These are phyloP conservation scores for Achlya hypogyna DNA, from an alignment of 352 stramenopile species.

Conservation along the genomic window DNA sequence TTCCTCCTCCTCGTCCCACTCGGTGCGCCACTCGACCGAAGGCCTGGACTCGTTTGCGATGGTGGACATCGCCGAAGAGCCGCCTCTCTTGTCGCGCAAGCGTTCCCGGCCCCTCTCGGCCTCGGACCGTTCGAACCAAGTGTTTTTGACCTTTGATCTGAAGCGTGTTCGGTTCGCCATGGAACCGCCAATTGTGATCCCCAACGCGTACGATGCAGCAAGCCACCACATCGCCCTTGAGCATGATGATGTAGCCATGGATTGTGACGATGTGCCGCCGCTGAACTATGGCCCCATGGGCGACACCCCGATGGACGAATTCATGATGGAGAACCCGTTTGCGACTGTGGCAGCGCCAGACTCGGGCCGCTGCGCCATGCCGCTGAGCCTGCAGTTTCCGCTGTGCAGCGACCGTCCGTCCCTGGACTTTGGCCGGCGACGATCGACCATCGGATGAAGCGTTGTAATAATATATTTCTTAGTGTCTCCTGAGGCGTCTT, in stretches of 20 bases:
- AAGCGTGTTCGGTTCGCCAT: constrained; percentile 10
- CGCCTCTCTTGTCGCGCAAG: background rate
- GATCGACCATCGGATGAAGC: background rate
- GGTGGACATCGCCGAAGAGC: constrained; percentile 1
- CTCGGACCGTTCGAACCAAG: background rate
- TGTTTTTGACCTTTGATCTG: constrained; percentile 15
- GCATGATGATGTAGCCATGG: constrained; percentile 3
- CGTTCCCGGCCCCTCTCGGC: constrained; percentile 3
- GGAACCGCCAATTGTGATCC: background rate
- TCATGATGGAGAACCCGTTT: constrained; percentile 2
- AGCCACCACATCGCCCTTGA: background rate
- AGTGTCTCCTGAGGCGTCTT: too few relatives aligned
- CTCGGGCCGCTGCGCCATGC: background rate
- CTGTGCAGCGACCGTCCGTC: constrained; percentile 3
- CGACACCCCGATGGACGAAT: constrained; percentile 4
- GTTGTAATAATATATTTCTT: constrained; percentile 8
- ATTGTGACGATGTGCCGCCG: background rate
- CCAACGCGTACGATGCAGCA: background rate
- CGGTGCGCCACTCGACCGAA: background rate
- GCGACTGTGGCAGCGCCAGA: background rate
- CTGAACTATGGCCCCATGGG: constrained; percentile 7
- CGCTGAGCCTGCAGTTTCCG: background rate
- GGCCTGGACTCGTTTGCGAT: constrained; percentile 8
- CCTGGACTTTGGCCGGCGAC: background rate
- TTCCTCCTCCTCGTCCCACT: background rate